A percentile compares a stretch with the other conserved stretches of the same genome.
Conservation (phyloP, 176 grass and related monocot species). For the Otatea glauca region DNA sequence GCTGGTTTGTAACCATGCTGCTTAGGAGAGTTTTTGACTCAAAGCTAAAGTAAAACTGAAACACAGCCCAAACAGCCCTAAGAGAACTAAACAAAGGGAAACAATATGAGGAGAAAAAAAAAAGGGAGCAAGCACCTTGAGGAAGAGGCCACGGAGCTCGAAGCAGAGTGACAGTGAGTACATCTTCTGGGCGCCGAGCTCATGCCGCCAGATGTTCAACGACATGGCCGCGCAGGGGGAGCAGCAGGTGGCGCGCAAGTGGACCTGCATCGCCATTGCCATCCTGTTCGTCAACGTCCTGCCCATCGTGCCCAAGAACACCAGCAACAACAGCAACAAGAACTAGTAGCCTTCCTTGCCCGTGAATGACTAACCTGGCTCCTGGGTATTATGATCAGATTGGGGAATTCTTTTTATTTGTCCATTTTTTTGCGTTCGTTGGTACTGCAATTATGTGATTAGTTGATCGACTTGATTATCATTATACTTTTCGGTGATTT, state of each 20-base stretch:
- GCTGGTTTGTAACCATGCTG: no score
- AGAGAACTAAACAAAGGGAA: no score
- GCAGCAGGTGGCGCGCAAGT: slow-evolving; percentile 84
- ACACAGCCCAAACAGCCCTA: no score
- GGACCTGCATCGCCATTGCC: slow-evolving; percentile 65
- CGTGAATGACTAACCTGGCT: not conserved
- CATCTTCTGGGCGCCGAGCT: no score
- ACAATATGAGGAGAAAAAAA: no score
- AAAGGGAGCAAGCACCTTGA: no score
- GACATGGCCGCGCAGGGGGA: slow-evolving; percentile 64
- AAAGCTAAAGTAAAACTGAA: no score
- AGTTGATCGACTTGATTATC: slow-evolving; percentile 1
- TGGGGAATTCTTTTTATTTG: not conserved
- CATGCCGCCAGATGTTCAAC: no score
- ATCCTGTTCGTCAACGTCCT: slow-evolving; percentile 63
- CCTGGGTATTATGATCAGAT: not conserved
- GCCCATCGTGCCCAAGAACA: slow-evolving; percentile 57
- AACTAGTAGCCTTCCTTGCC: not conserved
- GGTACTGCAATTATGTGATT: slow-evolving; percentile 17
- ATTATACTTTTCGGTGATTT: slow-evolving; percentile 1
- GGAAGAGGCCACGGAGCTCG: no score
- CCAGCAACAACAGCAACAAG: slow-evolving; percentile 26
- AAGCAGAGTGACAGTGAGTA: no score
- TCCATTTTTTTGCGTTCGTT: not conserved
- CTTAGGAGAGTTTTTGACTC: no score